phyloP scores from a whole-genome alignment of 1,139 yeast genomes.

The Saccharomycopsis hybrid region DNA sequence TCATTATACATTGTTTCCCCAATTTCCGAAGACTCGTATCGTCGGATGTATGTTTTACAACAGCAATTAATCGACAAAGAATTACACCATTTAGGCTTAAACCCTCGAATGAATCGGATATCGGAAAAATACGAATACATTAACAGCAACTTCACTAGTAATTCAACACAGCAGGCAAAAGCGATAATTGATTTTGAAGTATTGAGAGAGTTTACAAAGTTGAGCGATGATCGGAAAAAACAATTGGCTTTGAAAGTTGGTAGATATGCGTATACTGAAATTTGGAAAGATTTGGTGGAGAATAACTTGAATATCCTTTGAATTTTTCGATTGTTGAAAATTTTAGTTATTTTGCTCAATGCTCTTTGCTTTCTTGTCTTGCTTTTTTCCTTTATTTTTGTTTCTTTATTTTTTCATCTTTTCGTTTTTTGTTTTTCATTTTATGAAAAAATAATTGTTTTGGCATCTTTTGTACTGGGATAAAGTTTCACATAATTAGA shows the following conservation, averaged over 20 bases:
- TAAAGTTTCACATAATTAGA: too few relatives aligned
- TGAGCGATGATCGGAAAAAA: conserved; percentile 52
- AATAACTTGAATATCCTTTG: conserved; percentile 6
- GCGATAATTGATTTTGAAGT: conserved; percentile 59
- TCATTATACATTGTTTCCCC: conserved; percentile 73
- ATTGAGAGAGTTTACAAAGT: conserved; percentile 43
- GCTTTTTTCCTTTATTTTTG: too few relatives aligned
- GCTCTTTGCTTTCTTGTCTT: background rate
- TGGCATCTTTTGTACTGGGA: too few relatives aligned
- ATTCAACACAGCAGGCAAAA: conserved; percentile 29
- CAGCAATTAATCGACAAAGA: conserved; percentile 80
- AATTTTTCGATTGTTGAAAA: background rate
- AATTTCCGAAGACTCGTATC: conserved; percentile 63
- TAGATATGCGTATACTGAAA: conserved; percentile 46
- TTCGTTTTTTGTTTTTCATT: too few relatives aligned
- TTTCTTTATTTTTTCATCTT: too few relatives aligned
- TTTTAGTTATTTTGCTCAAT: background rate
- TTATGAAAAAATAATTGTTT: too few relatives aligned
- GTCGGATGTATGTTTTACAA: conserved; percentile 79
- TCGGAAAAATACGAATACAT: conserved; percentile 35
- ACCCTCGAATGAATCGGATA: conserved; percentile 65
- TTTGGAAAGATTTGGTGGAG: conserved; percentile 64
- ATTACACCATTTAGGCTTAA: conserved; percentile 69
- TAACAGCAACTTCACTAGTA: conserved; percentile 19
- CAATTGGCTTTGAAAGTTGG: conserved; percentile 53